These are phyloP conservation scores for Cladobotryum protrusum DNA, from an alignment of 2,329 filamentous ascomycete genomes.

Conservation along the genomic window DNA sequence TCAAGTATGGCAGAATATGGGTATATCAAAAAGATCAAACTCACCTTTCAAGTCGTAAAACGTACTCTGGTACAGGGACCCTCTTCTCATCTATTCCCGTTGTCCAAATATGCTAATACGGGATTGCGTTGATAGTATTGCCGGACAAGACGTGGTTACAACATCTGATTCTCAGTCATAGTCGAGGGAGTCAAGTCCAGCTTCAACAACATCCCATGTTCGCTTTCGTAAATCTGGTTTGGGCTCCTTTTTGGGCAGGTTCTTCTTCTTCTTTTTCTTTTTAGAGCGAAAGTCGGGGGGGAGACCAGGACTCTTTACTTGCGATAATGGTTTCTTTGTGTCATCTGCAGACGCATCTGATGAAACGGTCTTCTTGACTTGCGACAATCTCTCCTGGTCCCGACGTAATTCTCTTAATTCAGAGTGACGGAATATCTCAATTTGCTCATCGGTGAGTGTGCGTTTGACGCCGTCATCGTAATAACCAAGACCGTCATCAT, in stretches of 20 bases:
- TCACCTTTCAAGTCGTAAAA: background rate
- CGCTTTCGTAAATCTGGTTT: constrained; percentile 60
- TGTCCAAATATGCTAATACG: too few species aligned
- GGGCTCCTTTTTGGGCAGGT: constrained; percentile 36
- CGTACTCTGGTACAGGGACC: background rate
- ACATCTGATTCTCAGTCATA: constrained; percentile 43
- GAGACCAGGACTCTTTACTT: constrained; percentile 2
- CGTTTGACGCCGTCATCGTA: constrained; percentile 83
- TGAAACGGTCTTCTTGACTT: background rate
- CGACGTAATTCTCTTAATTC: constrained; percentile 70
- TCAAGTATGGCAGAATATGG: constrained; percentile 1
- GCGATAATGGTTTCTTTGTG: background rate
- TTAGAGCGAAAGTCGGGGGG: constrained; percentile 14
- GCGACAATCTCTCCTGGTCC: constrained; percentile 32
- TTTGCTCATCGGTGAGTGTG: constrained; percentile 85
- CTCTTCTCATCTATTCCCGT: too few species aligned
- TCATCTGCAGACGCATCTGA: constrained; percentile 13
- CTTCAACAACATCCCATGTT: constrained; percentile 61
- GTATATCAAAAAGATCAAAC: too few species aligned
- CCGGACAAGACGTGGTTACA: too few species aligned
- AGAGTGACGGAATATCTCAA: constrained; percentile 82
- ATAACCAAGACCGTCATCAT: constrained; percentile 69
- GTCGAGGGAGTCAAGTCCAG: constrained; percentile 52
- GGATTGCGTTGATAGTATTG: too few species aligned
- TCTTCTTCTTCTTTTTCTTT: constrained; percentile 32